A percentile compares a stretch with the other conserved stretches of the same genome.
Evolutionary conservation across 2,329 filamentous ascomycete genomes (phyloP).

Genomic region (Penicillium sp.): DNA sequence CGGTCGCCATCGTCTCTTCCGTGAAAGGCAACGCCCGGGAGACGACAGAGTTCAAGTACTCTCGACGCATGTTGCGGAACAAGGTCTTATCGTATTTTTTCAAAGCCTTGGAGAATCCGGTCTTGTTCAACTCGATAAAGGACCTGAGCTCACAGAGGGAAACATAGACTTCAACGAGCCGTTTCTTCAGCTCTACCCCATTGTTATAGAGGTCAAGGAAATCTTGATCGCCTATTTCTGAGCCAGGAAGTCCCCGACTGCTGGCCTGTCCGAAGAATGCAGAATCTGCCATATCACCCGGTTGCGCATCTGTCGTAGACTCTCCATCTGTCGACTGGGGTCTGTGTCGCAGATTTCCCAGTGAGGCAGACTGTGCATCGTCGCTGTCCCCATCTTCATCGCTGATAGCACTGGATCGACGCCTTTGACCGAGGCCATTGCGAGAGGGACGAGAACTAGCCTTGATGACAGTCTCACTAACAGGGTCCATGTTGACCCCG

Average conservation of each 20-base stretch:
- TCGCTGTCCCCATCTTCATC: conserved; percentile 57
- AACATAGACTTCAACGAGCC: conserved; percentile 83
- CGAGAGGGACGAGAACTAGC: conserved; percentile 39
- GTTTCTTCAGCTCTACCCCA: conserved; percentile 87
- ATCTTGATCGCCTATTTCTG: conserved; percentile 74
- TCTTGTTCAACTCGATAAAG: conserved; percentile 93
- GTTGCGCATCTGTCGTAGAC: conserved; percentile 26
- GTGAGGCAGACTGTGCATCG: conserved; percentile 50
- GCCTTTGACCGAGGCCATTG: conserved; percentile 42
- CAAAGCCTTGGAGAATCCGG: conserved; percentile 91
- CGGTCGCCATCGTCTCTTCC: conserved; percentile 65
- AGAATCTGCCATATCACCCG: conserved; percentile 38
- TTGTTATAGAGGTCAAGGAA: conserved; percentile 68
- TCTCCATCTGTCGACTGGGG: conserved; percentile 29
- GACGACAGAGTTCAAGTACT: conserved; percentile 74
- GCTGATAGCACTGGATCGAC: conserved; percentile 48
- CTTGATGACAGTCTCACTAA: conserved; percentile 44
- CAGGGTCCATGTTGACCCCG: conserved; percentile 45
- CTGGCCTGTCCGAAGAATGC: conserved; percentile 26
- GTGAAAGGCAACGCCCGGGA: conserved; percentile 80
- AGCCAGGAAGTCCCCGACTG: conserved; percentile 53
- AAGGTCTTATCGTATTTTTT: conserved; percentile 99
- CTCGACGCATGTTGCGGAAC: conserved; percentile 73
- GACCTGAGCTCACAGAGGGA: conserved; percentile 93
- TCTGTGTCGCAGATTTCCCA: conserved; percentile 10